phyloP scores from a whole-genome alignment of 108 stramenopile genomes.

The Ochromonas danica region DNA sequence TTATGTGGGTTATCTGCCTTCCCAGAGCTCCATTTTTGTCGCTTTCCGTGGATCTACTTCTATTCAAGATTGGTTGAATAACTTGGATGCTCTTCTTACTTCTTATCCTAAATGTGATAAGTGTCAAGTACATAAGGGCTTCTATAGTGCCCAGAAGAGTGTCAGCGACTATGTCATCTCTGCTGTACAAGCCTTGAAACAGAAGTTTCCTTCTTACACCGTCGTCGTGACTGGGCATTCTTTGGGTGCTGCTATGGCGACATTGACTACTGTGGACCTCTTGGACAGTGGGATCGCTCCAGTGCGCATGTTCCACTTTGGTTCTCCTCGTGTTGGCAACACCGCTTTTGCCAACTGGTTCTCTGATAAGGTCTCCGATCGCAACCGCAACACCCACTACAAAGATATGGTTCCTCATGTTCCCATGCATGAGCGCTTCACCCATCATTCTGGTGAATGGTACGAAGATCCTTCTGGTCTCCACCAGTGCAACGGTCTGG shows the following conservation, averaged over 20 bases:
- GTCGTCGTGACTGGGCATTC: conserved; percentile 32
- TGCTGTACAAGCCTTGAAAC: neutral
- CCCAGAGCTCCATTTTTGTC: conserved; percentile 10
- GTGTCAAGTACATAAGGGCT: conserved; percentile 28
- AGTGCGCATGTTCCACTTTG: conserved; percentile 41
- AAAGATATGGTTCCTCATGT: conserved; percentile 40
- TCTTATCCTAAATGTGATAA: neutral
- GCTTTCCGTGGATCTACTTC: conserved; percentile 5
- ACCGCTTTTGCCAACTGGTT: neutral
- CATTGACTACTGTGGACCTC: neutral
- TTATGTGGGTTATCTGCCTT: conserved; percentile 1
- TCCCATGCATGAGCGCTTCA: conserved; percentile 34
- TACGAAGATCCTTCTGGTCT: conserved; percentile 7
- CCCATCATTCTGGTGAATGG: neutral
- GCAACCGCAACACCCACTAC: conserved; percentile 40
- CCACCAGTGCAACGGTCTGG: neutral
- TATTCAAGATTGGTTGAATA: conserved; percentile 6
- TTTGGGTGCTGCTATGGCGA: conserved; percentile 39
- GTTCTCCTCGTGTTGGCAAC: conserved; percentile 39
- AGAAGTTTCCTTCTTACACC: conserved; percentile 28
- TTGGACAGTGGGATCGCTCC: neutral
- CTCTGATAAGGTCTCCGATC: neutral
- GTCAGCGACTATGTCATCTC: neutral
- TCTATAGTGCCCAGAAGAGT: conserved; percentile 21
- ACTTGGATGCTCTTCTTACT: conserved; percentile 19